Evolutionary conservation across 345 rosid species (phyloP).

Genomic region (Heritiera fomes): DNA sequence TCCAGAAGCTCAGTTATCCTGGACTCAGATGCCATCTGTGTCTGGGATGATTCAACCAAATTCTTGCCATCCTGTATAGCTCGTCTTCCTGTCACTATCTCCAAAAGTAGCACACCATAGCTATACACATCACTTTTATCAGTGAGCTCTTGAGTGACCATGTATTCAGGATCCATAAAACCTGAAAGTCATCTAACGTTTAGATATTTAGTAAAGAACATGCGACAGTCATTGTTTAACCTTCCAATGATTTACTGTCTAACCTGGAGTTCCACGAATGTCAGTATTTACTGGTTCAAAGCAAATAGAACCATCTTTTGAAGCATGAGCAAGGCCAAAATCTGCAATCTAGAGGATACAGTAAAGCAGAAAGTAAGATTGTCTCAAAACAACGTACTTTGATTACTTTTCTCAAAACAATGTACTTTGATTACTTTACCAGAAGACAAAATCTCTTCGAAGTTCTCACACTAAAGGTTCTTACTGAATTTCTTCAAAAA

Average conservation of each 20-base stretch:
- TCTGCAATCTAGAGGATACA: slow-evolving; percentile 77
- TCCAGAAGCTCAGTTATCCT: slow-evolving; percentile 68
- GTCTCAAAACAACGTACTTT: background rate
- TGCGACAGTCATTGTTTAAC: background rate
- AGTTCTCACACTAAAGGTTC: background rate
- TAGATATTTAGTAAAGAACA: slow-evolving; percentile 13
- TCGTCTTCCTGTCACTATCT: slow-evolving; percentile 69
- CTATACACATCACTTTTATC: slow-evolving; percentile 93
- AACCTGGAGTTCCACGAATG: slow-evolving; percentile 98
- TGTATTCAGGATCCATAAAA: slow-evolving; percentile 93
- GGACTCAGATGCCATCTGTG: slow-evolving; percentile 53
- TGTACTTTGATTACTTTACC: background rate
- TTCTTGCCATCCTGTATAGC: slow-evolving; percentile 81
- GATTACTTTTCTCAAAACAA: background rate
- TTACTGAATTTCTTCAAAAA: background rate
- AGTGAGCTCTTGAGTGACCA: slow-evolving; percentile 79
- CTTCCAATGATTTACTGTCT: slow-evolving; percentile 22
- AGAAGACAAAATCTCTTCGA: background rate
- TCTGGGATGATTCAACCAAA: slow-evolving; percentile 71
- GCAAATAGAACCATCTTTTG: slow-evolving; percentile 83
- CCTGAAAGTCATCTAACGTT: slow-evolving; percentile 49
- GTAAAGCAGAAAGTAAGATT: slow-evolving; percentile 12
- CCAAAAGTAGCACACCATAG: slow-evolving; percentile 89
- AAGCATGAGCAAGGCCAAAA: slow-evolving; percentile 93
- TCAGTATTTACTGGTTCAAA: slow-evolving; percentile 87